Conservation (phyloP, 768 basidiomycete species). For the Dioszegia aurantiaca region DNA sequence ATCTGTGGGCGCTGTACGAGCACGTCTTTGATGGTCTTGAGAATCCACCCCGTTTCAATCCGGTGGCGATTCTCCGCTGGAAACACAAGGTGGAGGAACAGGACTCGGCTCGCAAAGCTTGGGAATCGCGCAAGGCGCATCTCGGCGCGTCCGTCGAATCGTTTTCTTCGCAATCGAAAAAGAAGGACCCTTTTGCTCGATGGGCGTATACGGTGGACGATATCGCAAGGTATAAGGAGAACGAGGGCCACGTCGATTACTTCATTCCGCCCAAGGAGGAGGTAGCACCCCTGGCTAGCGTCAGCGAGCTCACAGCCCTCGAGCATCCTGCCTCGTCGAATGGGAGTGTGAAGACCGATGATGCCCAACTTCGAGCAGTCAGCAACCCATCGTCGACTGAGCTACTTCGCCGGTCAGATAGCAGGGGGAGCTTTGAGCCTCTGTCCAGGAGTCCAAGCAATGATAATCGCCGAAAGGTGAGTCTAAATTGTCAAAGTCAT, state of each 20-base stretch:
- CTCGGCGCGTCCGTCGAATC: conserved; percentile 11
- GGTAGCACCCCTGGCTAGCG: background rate
- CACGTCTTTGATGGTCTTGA: conserved; percentile 42
- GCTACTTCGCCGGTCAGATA: conserved; percentile 1
- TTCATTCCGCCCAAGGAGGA: conserved; percentile 35
- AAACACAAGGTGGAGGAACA: conserved; percentile 33
- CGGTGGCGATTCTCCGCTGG: conserved; percentile 41
- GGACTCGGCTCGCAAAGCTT: conserved; percentile 20
- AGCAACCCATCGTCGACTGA: conserved; percentile 6
- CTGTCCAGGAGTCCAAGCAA: conserved; percentile 20
- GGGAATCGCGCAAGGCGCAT: conserved; percentile 27
- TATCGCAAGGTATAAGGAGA: conserved; percentile 31
- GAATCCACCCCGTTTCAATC: conserved; percentile 36
- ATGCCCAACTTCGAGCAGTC: conserved; percentile 3
- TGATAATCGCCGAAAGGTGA: conserved; percentile 13
- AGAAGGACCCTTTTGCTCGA: background rate
- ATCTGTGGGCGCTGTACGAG: conserved; percentile 39
- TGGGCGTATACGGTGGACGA: conserved; percentile 42
- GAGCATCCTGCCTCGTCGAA: conserved; percentile 8
- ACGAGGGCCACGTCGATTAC: conserved; percentile 41
- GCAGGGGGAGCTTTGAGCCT: conserved; percentile 12
- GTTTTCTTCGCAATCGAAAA: conserved; percentile 15
- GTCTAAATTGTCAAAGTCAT: background rate
- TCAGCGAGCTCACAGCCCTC: conserved; percentile 6
- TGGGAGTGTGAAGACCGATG: conserved; percentile 1